Percentiles rank a stretch among this genome's conserved stretches.
Conservation (phyloP, 352 stramenopile species). For the Phytophthora foliorum region DNA sequence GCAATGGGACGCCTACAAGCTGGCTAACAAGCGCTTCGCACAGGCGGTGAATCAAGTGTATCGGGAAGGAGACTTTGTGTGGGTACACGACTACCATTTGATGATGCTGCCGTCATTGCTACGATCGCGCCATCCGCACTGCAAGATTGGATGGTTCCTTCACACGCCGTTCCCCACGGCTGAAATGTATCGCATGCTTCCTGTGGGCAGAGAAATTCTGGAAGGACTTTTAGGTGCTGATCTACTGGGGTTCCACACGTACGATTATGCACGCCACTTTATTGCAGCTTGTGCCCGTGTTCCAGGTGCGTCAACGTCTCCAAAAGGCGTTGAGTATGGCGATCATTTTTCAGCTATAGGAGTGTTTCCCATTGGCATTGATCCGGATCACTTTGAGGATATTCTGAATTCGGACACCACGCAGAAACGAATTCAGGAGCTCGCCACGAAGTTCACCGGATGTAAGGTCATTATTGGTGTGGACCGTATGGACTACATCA, state of each 20-base stretch:
- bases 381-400: conserved; percentile 85
- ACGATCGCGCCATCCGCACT: conserved; percentile 72
- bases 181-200: conserved; percentile 89
- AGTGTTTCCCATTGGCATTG: conserved; percentile 89
- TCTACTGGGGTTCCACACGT: conserved; percentile 89
- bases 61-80: conserved; percentile 86
- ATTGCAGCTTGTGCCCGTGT: conserved; percentile 81
- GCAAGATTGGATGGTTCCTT: conserved; percentile 90
- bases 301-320: conserved; percentile 74
- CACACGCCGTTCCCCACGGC: conserved; percentile 90
- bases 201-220: conserved; percentile 81
- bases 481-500: conserved; percentile 90
- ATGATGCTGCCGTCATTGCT: conserved; percentile 89
- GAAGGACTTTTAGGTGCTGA: conserved; percentile 85
- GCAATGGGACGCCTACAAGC: conserved; percentile 90
- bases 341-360: conserved; percentile 86
- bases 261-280: conserved; percentile 90
- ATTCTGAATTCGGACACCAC: conserved; percentile 60
- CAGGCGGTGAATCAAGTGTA: conserved; percentile 86
- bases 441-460: conserved; percentile 69
- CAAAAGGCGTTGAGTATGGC: conserved; percentile 83
- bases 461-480: conserved; percentile 90
- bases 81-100: conserved; percentile 92
- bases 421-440: conserved; percentile 67
- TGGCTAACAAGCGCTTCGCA: conserved; percentile 86